Base-by-base conservation (phyloP, 164 flowering plant species). In the Annona cherimola region DNA sequence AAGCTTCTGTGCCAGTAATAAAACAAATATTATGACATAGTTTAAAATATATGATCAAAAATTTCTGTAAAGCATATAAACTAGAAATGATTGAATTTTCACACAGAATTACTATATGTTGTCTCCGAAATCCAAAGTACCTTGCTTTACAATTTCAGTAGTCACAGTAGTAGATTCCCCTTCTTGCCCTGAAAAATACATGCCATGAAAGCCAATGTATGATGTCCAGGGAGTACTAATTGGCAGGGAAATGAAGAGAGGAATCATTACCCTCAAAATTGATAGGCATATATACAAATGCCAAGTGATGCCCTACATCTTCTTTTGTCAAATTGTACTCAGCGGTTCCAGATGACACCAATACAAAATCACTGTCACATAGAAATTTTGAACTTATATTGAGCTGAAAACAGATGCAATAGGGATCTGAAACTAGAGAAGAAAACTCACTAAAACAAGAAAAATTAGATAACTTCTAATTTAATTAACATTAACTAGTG, bases 251-350 rank as follows among this genome's bases (percentile, higher is more conserved):
- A 63, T 42, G 46, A 8, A 41, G 46, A 69, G 64, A 50, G 18
- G 57, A 50, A 50, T 50, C 14, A 76, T 40, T 70, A 93, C 99
- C 98, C 83, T 93, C 98, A 85, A 95, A 89, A 79, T 91, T 95
- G 72, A 85, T 86, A 35, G 99, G 99, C 67, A 88, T 73, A 73
- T 93, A 95, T 1, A 79, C 85, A 83, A 95, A 95, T 67, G 83
- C 83, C 85, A 95, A 72, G 40, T 81, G 86, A 45, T 75, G 73
- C 35, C 96, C 96, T 74, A 95, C 87, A 83, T 95, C 98, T 63
- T 88, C 92, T 81, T 89, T 89, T 19, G 89, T 89, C 84, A 95
- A 79, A 45, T 77, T 80, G 77, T 90, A 93, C 76, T 93, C 98
- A 69, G 87, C 77, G 65, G 96, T 85, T 45, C 99, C 97, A 76